Base-by-base conservation (phyloP, 768 basidiomycete genomes). In the Russula earlei region DNA sequence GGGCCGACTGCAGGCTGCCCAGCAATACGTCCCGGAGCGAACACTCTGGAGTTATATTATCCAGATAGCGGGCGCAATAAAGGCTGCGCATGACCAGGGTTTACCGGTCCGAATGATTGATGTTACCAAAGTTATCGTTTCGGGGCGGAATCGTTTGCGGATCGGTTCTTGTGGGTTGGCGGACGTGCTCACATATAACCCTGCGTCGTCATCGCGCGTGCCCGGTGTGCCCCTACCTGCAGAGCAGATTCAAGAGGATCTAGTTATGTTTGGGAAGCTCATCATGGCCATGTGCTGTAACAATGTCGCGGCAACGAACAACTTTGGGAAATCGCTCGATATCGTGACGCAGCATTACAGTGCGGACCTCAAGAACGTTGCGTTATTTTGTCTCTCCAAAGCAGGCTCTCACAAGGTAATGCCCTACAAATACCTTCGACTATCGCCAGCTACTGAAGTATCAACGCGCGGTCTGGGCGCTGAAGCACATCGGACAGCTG, bases 1-100 rank as follows among this genome's bases (percentile, higher is more conserved):
- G 58, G 72, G 67, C 27, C 73, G 71, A 43, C 65, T 69, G 8
- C 68, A 67, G 41, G 69, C 71, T 15, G 73, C 74, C 34, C 48
- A 60, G 2, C 52, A 56, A 15, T 58, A 52, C 33, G 71, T 98
- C 20, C 77, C 87, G 0, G 96, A 99, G 68, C 76, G 84, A 17
- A 82, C 84, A 0, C 67, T 99, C 3, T 99, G 96, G 96, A 85
- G 86, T 3, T 97, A 93, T 65, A 81, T 96, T 46, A 78, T 91
- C 20, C 96, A 99, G 68, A 81, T 97, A 54, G 84, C 87, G 5
- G 84, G 79, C 58, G 94, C 90, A 1, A 81, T 98, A 69, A 91
- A 87, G 69, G 81, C 79, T 43, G 84, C 88, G 0, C 96, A 99
- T 66, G 84, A 85, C 48, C 77, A 77, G 3, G 88, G 89, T 0